Conservation (phyloP, 805 yeast species). For the Yamadazyma scolyti region DNA sequence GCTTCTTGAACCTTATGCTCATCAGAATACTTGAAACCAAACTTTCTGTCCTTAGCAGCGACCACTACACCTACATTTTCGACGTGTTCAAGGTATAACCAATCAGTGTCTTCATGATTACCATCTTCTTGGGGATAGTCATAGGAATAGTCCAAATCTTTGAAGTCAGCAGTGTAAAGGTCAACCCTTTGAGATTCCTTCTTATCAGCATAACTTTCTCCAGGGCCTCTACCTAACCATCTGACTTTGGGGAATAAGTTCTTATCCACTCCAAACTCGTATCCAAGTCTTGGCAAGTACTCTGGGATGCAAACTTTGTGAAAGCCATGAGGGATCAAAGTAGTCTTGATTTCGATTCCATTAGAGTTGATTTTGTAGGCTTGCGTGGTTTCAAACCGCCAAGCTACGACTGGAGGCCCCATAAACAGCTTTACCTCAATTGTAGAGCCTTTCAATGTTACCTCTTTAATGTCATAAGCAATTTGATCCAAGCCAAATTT, state of each 20-base stretch:
- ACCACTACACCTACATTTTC: conserved; percentile 7
- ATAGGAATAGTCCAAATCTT: conserved; percentile 18
- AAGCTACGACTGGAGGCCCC: conserved; percentile 20
- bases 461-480: conserved; percentile 5
- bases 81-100: conserved; percentile 15
- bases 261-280: conserved; percentile 18
- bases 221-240: conserved; percentile 35
- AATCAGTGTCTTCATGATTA: conserved; percentile 26
- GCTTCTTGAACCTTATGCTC: conserved; percentile 14
- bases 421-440: conserved; percentile 13
- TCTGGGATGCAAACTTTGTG: conserved; percentile 12
- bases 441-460: conserved; percentile 2
- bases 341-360: conserved; percentile 6
- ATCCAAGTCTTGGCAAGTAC: conserved; percentile 30
- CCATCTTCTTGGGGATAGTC: conserved; percentile 37
- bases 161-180: conserved; percentile 10
- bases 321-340: conserved; percentile 5
- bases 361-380: conserved; percentile 6
- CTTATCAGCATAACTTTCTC: conserved; percentile 31
- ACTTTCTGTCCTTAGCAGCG: conserved; percentile 3
- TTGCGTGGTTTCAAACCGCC: conserved; percentile 18
- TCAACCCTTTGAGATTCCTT: conserved; percentile 22
- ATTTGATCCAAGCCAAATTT: conserved; percentile 19
- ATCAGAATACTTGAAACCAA: conserved; percentile 15
- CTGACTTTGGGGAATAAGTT: conserved; percentile 14